Evolutionary conservation across 2,329 filamentous ascomycete genomes (phyloP).

Genomic region (Diaporthe vexans): DNA sequence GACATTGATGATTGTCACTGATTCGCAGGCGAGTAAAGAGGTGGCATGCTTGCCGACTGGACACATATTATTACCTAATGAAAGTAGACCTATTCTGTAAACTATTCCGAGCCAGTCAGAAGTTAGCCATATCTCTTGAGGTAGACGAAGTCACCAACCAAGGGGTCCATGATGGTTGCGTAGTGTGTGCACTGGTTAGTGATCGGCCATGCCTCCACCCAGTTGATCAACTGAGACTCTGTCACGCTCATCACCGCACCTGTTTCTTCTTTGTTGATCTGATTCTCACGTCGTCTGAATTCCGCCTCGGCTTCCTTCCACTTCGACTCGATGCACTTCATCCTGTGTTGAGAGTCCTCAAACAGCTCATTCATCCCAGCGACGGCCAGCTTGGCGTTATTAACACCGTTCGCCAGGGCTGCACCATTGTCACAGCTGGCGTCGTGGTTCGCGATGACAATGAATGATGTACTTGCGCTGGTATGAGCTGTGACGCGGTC

Average conservation of each 20-base stretch:
- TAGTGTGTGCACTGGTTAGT: slow-evolving; percentile 52
- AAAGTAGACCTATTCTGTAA: no score
- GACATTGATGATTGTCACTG: neutral
- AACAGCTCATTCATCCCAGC: slow-evolving; percentile 12
- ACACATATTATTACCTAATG: no score
- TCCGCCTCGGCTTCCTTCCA: neutral
- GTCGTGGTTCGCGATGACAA: slow-evolving; percentile 15
- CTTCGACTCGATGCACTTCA: neutral
- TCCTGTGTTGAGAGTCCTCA: slow-evolving; percentile 4
- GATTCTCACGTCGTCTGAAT: neutral
- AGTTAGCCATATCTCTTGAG: neutral
- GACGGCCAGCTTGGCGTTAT: neutral
- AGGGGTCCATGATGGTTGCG: slow-evolving; percentile 60
- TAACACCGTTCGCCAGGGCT: neutral
- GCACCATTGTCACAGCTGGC: neutral
- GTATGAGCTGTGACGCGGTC: neutral
- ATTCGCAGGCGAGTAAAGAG: no score
- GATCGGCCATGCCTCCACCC: slow-evolving; percentile 47
- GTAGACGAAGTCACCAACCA: slow-evolving; percentile 1
- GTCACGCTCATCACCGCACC: slow-evolving; percentile 35
- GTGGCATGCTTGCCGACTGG: no score
- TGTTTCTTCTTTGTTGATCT: neutral
- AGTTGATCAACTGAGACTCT: slow-evolving; percentile 45
- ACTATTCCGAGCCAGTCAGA: neutral
- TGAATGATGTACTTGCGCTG: slow-evolving; percentile 14